Percentiles rank a stretch among this genome's conserved stretches.
Evolutionary conservation across 129 eudicot species (phyloP).

Genomic region (Kitagawia praeruptora): DNA sequence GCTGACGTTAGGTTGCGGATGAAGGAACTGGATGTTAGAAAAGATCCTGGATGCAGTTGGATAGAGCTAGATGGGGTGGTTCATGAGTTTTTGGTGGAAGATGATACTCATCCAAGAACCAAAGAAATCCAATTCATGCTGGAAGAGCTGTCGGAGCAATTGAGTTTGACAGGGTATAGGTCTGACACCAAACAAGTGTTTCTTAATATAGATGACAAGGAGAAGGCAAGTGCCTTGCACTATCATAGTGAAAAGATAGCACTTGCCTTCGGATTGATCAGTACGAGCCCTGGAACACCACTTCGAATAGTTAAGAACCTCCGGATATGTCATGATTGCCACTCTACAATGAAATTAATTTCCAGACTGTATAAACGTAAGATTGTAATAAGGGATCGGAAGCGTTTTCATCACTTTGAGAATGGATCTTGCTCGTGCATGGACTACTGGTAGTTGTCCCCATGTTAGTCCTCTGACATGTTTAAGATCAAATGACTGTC

Average conservation of each 20-base stretch:
- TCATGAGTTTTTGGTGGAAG: slow-evolving; percentile 51
- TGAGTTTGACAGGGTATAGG: slow-evolving; percentile 29
- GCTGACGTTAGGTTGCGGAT: slow-evolving; percentile 37
- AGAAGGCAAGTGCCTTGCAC: slow-evolving; percentile 28
- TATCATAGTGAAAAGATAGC: slow-evolving; percentile 57
- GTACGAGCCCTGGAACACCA: slow-evolving; percentile 27
- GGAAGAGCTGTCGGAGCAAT: slow-evolving; percentile 30
- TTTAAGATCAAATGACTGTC: neutral
- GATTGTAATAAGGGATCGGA: slow-evolving; percentile 41
- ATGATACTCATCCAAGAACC: slow-evolving; percentile 35
- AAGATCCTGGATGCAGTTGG: slow-evolving; percentile 66
- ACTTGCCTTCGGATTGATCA: slow-evolving; percentile 48
- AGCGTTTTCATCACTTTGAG: slow-evolving; percentile 54
- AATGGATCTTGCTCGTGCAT: slow-evolving; percentile 50
- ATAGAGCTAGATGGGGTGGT: slow-evolving; percentile 47
- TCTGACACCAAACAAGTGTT: slow-evolving; percentile 37
- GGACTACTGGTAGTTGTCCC: slow-evolving; percentile 38
- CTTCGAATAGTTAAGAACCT: slow-evolving; percentile 43
- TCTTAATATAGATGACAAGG: slow-evolving; percentile 30
- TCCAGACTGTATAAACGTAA: slow-evolving; percentile 30
- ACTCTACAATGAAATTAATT: slow-evolving; percentile 35
- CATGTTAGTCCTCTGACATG: neutral
- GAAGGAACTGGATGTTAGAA: slow-evolving; percentile 37
- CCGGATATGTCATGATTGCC: slow-evolving; percentile 46
- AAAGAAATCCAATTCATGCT: slow-evolving; percentile 38